Conservation (phyloP, 2,329 filamentous ascomycete species). For the Ophiocordyceps camponoti-floridani region DNA sequence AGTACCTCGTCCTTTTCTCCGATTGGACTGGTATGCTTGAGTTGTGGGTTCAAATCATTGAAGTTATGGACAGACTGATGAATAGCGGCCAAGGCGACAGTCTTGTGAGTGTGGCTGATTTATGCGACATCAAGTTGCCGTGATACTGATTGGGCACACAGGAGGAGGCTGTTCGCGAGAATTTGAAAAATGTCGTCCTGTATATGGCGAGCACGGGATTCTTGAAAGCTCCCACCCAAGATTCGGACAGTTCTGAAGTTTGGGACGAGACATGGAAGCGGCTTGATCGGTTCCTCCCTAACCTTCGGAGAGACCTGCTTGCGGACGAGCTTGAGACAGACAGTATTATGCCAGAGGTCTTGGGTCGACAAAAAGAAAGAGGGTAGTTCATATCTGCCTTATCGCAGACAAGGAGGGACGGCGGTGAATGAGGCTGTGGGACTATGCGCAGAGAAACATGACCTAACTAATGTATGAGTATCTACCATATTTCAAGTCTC, state of each 20-base stretch:
- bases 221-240: constrained; percentile 36
- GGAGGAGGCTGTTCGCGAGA: constrained; percentile 91
- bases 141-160: constrained; percentile 16
- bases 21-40: constrained; percentile 81
- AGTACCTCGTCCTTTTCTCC: constrained; percentile 72
- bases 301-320: constrained; percentile 36
- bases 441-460: no score
- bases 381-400: no score
- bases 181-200: constrained; percentile 85
- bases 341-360: not conserved
- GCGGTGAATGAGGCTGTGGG: no score
- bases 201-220: constrained; percentile 88
- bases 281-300: constrained; percentile 46
- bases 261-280: constrained; percentile 48
- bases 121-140: no score
- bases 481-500: no score
- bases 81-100: constrained; percentile 87
- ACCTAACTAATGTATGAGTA: no score
- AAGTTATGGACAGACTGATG: constrained; percentile 90
- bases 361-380: no score
- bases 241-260: constrained; percentile 34
- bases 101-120: constrained; percentile 38
- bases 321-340: constrained; percentile 22
- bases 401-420: no score
- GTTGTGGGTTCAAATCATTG: constrained; percentile 81